A percentile compares a stretch with the other conserved stretches of the same genome.
Conservation (phyloP, 169 alveolate species). For the Cryptosporidium muris region DNA sequence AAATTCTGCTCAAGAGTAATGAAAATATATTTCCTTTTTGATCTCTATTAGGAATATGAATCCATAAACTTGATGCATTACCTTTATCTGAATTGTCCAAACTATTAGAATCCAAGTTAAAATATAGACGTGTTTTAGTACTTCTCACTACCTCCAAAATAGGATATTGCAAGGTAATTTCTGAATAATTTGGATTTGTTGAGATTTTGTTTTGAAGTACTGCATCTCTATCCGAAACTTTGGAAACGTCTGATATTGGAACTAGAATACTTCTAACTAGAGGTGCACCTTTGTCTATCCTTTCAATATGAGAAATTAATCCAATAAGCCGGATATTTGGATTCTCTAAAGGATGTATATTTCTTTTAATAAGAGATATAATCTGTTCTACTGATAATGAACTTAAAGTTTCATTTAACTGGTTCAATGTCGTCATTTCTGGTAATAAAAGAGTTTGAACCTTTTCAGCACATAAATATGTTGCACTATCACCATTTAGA, state of each 20-base stretch:
- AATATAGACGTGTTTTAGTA: slow-evolving; percentile 3
- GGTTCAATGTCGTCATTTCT: slow-evolving; percentile 3
- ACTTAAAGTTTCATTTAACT: slow-evolving; percentile 3
- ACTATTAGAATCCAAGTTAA: not conserved
- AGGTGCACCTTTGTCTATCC: slow-evolving; percentile 3
- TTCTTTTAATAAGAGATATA: slow-evolving; percentile 16
- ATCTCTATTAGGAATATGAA: slow-evolving; percentile 10
- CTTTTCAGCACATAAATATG: slow-evolving; percentile 42
- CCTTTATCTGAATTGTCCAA: not conserved
- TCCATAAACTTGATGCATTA: slow-evolving; percentile 16
- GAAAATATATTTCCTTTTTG: not conserved
- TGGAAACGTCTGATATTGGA: not conserved
- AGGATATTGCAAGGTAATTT: slow-evolving; percentile 11
- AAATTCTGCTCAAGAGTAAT: not conserved
- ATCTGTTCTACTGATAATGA: slow-evolving; percentile 14
- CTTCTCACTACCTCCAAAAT: slow-evolving; percentile 7
- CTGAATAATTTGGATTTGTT: not conserved
- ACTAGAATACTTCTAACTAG: not conserved
- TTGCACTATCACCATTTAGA: not conserved
- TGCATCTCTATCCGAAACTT: not conserved
- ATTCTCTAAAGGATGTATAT: slow-evolving; percentile 18
- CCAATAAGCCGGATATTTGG: slow-evolving; percentile 38
- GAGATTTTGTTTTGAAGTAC: not conserved
- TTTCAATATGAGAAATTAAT: slow-evolving; percentile 42
- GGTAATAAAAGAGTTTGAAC: slow-evolving; percentile 32